Percentiles rank a stretch among this genome's conserved stretches.
Conservation (phyloP, 345 rosid genomes). For the Anastatica hierochuntica region DNA sequence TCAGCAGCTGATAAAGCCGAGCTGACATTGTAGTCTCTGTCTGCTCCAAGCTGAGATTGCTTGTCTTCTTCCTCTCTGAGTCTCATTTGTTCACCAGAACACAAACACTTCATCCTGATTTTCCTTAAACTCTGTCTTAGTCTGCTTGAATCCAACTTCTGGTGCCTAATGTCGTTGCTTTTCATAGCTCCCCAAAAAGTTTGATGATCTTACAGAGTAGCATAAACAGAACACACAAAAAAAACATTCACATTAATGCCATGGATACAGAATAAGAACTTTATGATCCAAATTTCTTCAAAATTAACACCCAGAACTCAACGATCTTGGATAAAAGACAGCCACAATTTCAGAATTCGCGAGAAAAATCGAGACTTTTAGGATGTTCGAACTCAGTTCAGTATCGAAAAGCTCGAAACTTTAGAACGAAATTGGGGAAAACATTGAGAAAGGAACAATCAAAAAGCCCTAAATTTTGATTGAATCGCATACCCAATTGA, state of each 20-base stretch:
- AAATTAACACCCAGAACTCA: conserved; percentile 1
- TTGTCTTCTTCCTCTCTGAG: conserved; percentile 33
- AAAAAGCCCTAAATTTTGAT: conserved; percentile 5
- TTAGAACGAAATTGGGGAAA: background rate
- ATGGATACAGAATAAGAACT: conserved; percentile 11
- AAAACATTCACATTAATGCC: conserved; percentile 1
- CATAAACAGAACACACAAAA: background rate
- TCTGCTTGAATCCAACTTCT: conserved; percentile 23
- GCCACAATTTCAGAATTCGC: background rate
- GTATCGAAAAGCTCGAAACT: conserved; percentile 10
- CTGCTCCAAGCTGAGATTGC: conserved; percentile 33
- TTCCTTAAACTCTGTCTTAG: conserved; percentile 29
- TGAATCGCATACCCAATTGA: conserved; percentile 11
- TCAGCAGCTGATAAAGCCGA: conserved; percentile 33
- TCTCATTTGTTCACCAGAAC: conserved; percentile 43
- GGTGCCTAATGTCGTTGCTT: conserved; percentile 27
- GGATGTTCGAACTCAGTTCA: conserved; percentile 10
- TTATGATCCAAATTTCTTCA: background rate
- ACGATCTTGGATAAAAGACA: background rate
- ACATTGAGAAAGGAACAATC: background rate
- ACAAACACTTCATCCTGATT: conserved; percentile 45
- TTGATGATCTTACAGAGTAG: conserved; percentile 31
- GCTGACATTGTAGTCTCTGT: conserved; percentile 27
- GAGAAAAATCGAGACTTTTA: conserved; percentile 13
- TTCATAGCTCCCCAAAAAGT: conserved; percentile 33